Evolutionary conservation across 805 yeast genomes (phyloP), one percentile per base, ranked within the genome.

Genomic region (Lachancea quebecensis): DNA sequence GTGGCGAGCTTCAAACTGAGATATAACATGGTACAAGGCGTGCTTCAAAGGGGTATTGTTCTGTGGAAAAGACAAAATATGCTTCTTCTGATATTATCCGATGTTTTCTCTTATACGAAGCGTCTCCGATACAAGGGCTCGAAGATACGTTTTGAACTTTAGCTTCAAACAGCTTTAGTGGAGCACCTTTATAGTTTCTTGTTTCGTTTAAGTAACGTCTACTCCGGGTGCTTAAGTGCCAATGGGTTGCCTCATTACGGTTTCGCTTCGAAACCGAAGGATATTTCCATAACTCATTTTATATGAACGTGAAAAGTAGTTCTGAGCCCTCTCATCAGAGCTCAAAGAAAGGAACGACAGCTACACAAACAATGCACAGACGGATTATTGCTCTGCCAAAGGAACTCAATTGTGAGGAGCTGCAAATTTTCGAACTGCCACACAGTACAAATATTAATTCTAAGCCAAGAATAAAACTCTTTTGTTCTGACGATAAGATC

Each of bases 381-480:
- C 35, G 37, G 2, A 25, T 46, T 8, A 15, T 46, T 9, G 49
- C 35, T n/a, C 16, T 47, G 16, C 45, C 50, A 12, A 25, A 18
- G 10, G 18, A 15, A 4, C 25, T 31, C 15, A 16, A 27, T 25
- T 28, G 32, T n/a, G 37, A 44, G 36, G 42, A 29, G 42, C 32
- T 38, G 15, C 39, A 48, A 35, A 28, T 49, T 9, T 58, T 62
- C 39, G 45, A 52, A 36, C 44, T 63, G n/a, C 65, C 63, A 4
- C 54, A 58, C 44, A 61, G 65, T 36, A 50, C 65, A 9, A 60
- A 59, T 31, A 60, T 42, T 27, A 28, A 31, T 12, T 41, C 48
- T 10, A 62, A 62, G 41, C 25, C 38, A 30, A 46, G 50, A 10
- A 30, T 59, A 1, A 34, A 43, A 29, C 39, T 62, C 12, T 42